Evolutionary conservation across 441 rosid genomes (phyloP), one percentile per base, ranked within the genome.

Genomic region (Pelargonium citronellum): DNA sequence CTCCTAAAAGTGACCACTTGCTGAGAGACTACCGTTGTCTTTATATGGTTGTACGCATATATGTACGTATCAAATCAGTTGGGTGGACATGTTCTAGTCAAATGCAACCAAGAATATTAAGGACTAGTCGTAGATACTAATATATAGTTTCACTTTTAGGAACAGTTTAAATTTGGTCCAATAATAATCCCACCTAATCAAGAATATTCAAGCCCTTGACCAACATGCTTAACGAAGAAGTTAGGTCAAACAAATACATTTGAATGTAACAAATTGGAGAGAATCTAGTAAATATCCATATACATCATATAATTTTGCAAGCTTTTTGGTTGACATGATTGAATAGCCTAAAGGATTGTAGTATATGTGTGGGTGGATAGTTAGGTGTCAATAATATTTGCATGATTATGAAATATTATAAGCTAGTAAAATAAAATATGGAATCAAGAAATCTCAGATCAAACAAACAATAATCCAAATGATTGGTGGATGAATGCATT

Each of bases 351-450:
- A 76, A n/a, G n/a, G n/a, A n/a, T n/a, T n/a, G n/a, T n/a, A n/a
- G n/a, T n/a, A n/a, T n/a, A n/a, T n/a, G n/a, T n/a, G n/a, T n/a
- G 77, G 72, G 87, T 86, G 89, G 89, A 85, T 83, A 82, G 77
- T 85, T 85, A 81, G 90, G 73, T 86, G 90, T 84, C 92, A 88
- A 88, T 88, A 77, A 86, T 85, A 84, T 83, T 79, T 71, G 34
- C 68, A 80, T 82, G 77, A 87, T 87, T 78, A 84, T 77, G 20
- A 30, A 22, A 70, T 71, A 62, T 66, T 24, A 20, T 70, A 68
- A 10, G 13, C 5, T 3, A 49, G 68, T n/a, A 22, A 44, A 44
- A 7, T 5, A 7, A 44, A 5, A 44, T 44, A 41, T 2, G 2
- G 46, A 41, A 41, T 41, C 0, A 41, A 41, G 46, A 41, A 9